These are phyloP conservation scores for Cynara cardunculus DNA, from an alignment of 129 eudicot genomes.

Conservation along the genomic window DNA sequence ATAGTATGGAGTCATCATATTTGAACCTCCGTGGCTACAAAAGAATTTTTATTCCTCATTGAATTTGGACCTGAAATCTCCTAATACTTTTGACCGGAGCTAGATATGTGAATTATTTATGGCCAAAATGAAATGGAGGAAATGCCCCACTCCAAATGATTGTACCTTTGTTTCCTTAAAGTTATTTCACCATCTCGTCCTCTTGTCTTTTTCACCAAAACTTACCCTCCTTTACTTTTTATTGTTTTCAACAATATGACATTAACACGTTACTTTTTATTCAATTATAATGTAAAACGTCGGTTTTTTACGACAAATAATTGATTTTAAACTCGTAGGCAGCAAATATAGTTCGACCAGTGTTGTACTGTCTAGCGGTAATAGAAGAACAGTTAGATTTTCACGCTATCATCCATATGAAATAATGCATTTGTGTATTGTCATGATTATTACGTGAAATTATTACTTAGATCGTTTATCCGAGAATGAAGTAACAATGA, in stretches of 20 bases:
- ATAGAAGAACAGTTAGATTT: not conserved
- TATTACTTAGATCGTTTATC: not conserved
- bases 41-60: too few relatives aligned
- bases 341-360: not conserved
- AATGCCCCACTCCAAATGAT: conserved; percentile 23
- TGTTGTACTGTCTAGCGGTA: not conserved
- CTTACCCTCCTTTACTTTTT: not conserved
- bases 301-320: too few relatives aligned
- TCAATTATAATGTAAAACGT: not conserved
- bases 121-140: conserved; percentile 25
- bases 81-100: too few relatives aligned
- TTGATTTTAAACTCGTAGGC: not conserved
- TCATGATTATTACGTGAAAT: not conserved
- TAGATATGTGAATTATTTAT: too few relatives aligned
- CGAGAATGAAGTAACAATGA: not conserved
- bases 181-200: conserved; percentile 18
- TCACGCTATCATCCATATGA: not conserved
- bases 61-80: too few relatives aligned
- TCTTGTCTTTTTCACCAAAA: conserved; percentile 16
- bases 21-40: too few relatives aligned
- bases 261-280: not conserved
- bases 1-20: too few relatives aligned
- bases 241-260: not conserved
- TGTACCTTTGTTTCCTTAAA: conserved; percentile 27
- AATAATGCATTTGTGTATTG: not conserved